Evolutionary conservation across 495 filamentous ascomycete species (phyloP), one percentile per base, ranked within the genome.

Genomic region (Symbiotaphrina buchneri): DNA sequence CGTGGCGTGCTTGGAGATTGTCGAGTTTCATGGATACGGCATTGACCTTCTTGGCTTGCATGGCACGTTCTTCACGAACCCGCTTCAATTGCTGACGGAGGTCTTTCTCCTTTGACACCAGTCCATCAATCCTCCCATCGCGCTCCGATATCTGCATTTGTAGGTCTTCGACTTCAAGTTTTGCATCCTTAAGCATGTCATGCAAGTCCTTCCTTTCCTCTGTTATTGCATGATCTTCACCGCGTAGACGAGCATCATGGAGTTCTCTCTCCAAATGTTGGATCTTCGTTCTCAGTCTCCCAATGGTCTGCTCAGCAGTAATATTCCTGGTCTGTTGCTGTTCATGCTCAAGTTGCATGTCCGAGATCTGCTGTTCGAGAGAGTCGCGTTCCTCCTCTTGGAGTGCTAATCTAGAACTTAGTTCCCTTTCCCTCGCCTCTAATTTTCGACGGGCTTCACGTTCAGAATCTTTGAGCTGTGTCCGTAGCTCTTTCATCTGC

Each of bases 141-240:
- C 51, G 48, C 26, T 39, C 35, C 20, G 42, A 51, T 24, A 71
- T 41, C 14, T 56, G 58, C 11, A 54, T 44, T 24, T 65, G 57
- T 10, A 76, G 49, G 10, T 73, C 54, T 42, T 78, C 71, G 11
- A 67, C 63, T 38, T 74, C 65, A 2, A 74, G 52, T 26, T 69
- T 76, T n/a, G 71, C 62, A 13, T 58, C 56, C 41, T 71, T 73
- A 29, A 78, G 59, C 19, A 68, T 49, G 28, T 72, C 65, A 35
- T 74, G 69, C 8, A 78, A 56, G 34, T 76, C 72, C 32, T 56
- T 58, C 21, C 71, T 67, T 38, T 76, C 72, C 37, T 71, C 63
- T 13, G 64, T 58, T 27, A 59, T 54, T 1, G 52, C 51, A 13
- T 40, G 38, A 31, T 55, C 51, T 13, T 31, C 39, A 7, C 40